Evolutionary conservation across 2,329 filamentous ascomycete species (phyloP), one percentile per base, ranked within the genome.

Genomic region (Mycosphaerelloides madeirae): DNA sequence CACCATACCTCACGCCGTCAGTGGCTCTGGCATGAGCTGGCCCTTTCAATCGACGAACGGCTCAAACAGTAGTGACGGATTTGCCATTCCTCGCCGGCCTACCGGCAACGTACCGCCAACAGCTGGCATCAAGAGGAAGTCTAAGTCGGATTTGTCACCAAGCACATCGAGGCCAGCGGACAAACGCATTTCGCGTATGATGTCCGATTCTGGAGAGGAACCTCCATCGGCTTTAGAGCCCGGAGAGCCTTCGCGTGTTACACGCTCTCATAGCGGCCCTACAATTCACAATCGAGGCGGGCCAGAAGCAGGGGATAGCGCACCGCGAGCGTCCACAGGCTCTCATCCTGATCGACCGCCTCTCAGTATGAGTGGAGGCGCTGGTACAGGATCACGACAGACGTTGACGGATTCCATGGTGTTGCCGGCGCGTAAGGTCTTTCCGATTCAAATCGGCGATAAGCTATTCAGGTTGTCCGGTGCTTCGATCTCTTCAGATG

Each of bases 401-500:
- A 38, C 48, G n/a, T 34, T 49, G 41, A 44, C 49, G 13, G 53
- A 55, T 43, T 42, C 53, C 33, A 53, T 58, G 35, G 73, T 81
- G 41, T 71, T 87, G 14, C 84, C 84, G 3, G 80, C 83, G 53
- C 81, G 84, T 61, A 81, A 83, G 56, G 83, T 85, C 3, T 86
- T 85, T 57, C 77, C 82, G 0, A 83, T 85, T 44, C 83, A 85
- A 61, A 81, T 85, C 47, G 82, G 83, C 3, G 80, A 78, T 3
- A 77, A 83, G 57, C 62, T 85, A n/a, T 86, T 85, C 64, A 73
- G 79, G 47, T 66, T 85, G 36, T 85, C 81, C 8, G 83, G 83
- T 25, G 82, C 83, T 11, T 85, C 81, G 38, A 79, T 86, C 46
- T 80, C 80, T 43, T 85, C 81, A 52, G 83, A 86, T 78, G 81